A percentile compares a stretch with the other conserved stretches of the same genome.
These are phyloP conservation scores for Pisolithus albus DNA, from an alignment of 768 basidiomycete genomes.

Conservation along the genomic window DNA sequence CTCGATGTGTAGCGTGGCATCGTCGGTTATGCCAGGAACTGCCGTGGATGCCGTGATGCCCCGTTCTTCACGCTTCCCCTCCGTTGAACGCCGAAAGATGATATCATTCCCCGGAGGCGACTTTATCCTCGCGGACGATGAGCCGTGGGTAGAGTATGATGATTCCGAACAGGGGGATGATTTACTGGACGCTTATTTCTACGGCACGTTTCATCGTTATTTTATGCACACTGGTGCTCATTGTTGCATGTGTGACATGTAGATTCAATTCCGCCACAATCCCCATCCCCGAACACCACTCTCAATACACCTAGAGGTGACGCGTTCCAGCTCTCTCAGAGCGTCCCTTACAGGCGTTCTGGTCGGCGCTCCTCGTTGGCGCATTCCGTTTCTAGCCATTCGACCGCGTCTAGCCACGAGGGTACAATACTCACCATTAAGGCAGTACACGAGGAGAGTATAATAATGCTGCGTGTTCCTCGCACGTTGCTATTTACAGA, in stretches of 20 bases:
- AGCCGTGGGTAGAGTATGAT: constrained; percentile 19
- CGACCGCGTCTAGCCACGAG: constrained; percentile 24
- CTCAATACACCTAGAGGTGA: constrained; percentile 19
- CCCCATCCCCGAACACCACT: constrained; percentile 7
- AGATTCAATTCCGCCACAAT: constrained; percentile 19
- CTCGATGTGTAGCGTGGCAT: constrained; percentile 50
- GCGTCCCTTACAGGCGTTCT: constrained; percentile 6
- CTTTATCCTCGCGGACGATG: constrained; percentile 15
- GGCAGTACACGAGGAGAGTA: constrained; percentile 53
- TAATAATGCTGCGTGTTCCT: constrained; percentile 54
- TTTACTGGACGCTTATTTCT: constrained; percentile 36
- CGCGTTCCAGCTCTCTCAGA: not conserved
- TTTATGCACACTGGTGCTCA: not conserved
- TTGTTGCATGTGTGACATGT: not conserved
- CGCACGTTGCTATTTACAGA: constrained; percentile 42
- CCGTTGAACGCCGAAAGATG: constrained; percentile 5
- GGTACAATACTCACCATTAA: constrained; percentile 46
- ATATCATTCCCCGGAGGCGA: constrained; percentile 16
- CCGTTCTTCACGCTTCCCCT: constrained; percentile 25
- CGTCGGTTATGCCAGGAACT: constrained; percentile 44
- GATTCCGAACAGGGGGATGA: constrained; percentile 29
- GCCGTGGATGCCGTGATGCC: constrained; percentile 52
- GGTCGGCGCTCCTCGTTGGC: constrained; percentile 23
- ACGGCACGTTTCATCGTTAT: constrained; percentile 20
- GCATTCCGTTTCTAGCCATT: constrained; percentile 33